phyloP scores from a whole-genome alignment of 129 eudicot genomes.

The Escallonia herrerae region DNA sequence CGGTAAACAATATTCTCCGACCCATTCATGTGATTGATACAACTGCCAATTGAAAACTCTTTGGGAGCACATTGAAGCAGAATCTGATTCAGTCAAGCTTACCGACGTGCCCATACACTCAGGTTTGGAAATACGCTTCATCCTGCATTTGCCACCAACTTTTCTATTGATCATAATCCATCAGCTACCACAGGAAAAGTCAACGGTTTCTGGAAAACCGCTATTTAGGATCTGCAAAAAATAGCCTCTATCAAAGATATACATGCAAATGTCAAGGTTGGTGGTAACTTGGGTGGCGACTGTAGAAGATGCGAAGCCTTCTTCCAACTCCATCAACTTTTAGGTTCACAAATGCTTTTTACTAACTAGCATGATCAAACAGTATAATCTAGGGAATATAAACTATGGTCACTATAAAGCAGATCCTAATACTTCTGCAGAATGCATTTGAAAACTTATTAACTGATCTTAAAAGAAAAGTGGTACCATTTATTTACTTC shows the following conservation, averaged over 20 bases:
- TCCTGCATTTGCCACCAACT: constrained; percentile 15
- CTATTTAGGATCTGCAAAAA: constrained; percentile 7
- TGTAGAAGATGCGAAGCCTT: constrained; percentile 1
- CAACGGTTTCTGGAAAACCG: constrained; percentile 3
- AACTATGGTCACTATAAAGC: constrained; percentile 20
- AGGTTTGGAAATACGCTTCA: constrained; percentile 6
- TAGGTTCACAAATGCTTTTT: constrained; percentile 11
- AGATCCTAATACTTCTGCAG: constrained; percentile 8
- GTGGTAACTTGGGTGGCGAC: constrained; percentile 17
- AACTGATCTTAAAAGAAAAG: not conserved
- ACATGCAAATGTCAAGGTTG: constrained; percentile 10
- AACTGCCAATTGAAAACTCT: not conserved
- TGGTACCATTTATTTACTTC: constrained; percentile 8
- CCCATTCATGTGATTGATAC: too few species aligned
- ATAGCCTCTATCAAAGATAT: constrained; percentile 3
- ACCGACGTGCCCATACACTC: constrained; percentile 16
- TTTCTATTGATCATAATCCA: not conserved
- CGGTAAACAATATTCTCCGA: too few species aligned
- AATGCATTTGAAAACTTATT: constrained; percentile 16
- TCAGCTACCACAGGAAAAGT: constrained; percentile 6
- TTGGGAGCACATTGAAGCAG: not conserved
- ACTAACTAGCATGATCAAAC: constrained; percentile 1
- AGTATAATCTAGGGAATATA: constrained; percentile 10
- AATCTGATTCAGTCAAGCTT: not conserved
- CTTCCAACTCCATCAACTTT: constrained; percentile 1